Base-by-base conservation (phyloP, 2,329 filamentous ascomycete species). In the Coniochaeta ligniaria region DNA sequence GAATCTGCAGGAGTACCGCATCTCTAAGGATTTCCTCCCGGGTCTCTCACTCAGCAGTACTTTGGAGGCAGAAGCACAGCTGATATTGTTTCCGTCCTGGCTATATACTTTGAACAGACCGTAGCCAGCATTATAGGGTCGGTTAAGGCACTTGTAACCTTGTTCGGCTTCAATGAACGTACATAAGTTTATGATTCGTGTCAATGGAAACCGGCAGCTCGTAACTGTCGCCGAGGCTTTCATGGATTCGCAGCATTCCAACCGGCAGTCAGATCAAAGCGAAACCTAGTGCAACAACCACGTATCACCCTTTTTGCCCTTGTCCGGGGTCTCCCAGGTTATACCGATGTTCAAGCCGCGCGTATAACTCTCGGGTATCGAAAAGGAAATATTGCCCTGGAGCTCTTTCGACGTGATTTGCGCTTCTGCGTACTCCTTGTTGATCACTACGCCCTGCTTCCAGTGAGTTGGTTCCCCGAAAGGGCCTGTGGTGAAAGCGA, bases 401-500 rank as follows among this genome's bases (percentile, higher is more conserved):
- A 96, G 73, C 62, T 79, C 80, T 57, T 84, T 77, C 2, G 81
- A 84, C 57, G 79, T 79, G 66, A 82, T 82, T 63, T 83, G 67
- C 43, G 76, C 71, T 60, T 83, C 76, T 14, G 77, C 70, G 60
- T 83, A 77, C 45, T 83, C 80, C 6, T 81, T 79, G 60, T 91
- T 86, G 63, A 89, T 82, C 63, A 94, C 78, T 26, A 96, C 77
- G 1, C 88, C 90, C 71, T 96, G 92, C 74, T 89, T 90, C 94
- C 94, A 98, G 74, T 98, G 94, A 8, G 94, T 98, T 63, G 88
- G 83, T 59, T 83, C 86, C 20, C 85, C 86, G 65, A 82, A 79
- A 0, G 93, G 93, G 0, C 92, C 91, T 1, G 93, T 98, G 8
- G 92, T 96, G 73, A 97, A 96, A 0, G 90, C 89, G n/a, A 92